A percentile compares a stretch with the other conserved stretches of the same genome.
phyloP scores from a whole-genome alignment of 257 asterid species.

The Solanum pinnatisectum region DNA sequence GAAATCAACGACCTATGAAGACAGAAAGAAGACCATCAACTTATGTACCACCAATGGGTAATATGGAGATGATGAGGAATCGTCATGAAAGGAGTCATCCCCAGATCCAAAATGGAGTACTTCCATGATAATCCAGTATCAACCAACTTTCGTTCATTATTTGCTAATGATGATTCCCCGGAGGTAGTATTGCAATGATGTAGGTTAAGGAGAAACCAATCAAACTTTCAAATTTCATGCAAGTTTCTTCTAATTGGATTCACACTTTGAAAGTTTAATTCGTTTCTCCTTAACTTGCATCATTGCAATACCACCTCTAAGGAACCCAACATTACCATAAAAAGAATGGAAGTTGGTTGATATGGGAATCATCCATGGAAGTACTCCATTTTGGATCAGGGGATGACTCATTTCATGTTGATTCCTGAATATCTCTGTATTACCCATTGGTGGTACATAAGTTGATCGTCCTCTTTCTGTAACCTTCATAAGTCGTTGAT shows the following conservation, averaged over 20 bases:
- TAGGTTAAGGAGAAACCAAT: conserved; percentile 2
- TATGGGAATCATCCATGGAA: background rate
- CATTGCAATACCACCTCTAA: background rate
- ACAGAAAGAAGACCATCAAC: background rate
- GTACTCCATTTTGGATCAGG: background rate
- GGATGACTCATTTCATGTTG: conserved; percentile 2
- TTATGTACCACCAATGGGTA: background rate
- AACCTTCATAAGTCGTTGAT: background rate
- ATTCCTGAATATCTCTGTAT: background rate
- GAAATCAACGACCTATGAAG: background rate
- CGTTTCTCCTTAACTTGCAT: conserved; percentile 8
- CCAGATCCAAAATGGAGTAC: background rate
- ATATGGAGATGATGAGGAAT: background rate
- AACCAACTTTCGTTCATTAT: conserved; percentile 10
- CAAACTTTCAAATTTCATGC: too few relatives aligned
- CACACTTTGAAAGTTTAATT: conserved; percentile 12
- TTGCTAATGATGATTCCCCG: conserved; percentile 1
- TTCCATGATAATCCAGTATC: background rate
- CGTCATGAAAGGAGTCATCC: background rate
- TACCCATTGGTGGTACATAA: background rate
- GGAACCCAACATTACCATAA: conserved; percentile 4
- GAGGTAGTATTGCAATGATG: background rate
- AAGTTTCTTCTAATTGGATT: too few relatives aligned
- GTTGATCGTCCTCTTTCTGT: background rate
- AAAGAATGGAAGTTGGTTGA: conserved; percentile 9